Conservation (phyloP, 208 protist genomes). For the Strigomonas culicis region DNA sequence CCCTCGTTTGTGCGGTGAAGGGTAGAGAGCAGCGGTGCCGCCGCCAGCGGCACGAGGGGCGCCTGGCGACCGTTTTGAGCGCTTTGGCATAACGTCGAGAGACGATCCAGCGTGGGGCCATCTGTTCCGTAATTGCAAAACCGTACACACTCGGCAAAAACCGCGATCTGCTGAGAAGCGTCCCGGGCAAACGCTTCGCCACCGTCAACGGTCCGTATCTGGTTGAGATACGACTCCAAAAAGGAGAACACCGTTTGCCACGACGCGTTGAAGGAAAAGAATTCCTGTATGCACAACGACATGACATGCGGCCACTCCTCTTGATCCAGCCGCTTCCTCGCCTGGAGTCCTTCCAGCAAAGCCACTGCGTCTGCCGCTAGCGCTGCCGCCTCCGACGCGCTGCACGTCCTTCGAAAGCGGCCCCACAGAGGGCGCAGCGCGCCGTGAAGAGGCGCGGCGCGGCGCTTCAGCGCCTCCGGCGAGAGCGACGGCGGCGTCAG, state of each 20-base stretch:
- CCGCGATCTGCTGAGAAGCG: background rate
- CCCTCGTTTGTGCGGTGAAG: background rate
- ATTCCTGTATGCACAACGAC: background rate
- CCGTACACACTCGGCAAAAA: background rate
- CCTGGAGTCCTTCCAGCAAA: background rate
- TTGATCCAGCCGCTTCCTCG: background rate
- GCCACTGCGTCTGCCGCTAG: background rate
- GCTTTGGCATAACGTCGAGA: background rate
- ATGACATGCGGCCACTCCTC: background rate
- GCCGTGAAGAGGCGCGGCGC: background rate
- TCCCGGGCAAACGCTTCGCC: background rate
- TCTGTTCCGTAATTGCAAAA: background rate
- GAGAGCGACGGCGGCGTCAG: constrained; percentile 9
- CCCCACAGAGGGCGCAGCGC: background rate
- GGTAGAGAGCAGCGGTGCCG: constrained; percentile 33
- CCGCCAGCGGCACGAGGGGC: constrained; percentile 18
- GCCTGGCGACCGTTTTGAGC: background rate
- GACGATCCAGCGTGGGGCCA: background rate
- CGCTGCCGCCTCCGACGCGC: background rate
- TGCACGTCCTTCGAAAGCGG: background rate
- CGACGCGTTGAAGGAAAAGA: background rate
- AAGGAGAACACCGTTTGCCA: background rate
- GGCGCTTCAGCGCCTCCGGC: background rate
- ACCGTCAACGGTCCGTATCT: background rate
- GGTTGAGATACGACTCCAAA: background rate